These are phyloP conservation scores for Ascochyta pisi DNA, from an alignment of 2,329 filamentous ascomycete species.

Conservation along the genomic window DNA sequence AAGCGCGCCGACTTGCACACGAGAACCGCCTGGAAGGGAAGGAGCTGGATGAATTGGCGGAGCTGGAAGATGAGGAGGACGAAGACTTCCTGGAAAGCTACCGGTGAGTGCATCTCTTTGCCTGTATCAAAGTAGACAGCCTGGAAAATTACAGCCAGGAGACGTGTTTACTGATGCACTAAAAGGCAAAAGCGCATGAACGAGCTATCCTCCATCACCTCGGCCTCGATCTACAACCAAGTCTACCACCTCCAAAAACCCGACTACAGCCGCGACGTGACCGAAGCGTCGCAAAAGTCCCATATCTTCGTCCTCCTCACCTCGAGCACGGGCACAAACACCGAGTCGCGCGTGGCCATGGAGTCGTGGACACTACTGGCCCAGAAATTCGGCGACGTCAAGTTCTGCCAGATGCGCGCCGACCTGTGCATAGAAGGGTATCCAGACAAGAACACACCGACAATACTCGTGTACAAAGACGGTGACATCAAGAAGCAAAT, in stretches of 20 bases:
- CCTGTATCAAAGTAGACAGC: too few species aligned
- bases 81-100: slow-evolving; percentile 90
- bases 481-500: slow-evolving; percentile 91
- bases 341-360: slow-evolving; percentile 81
- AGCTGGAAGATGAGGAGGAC: slow-evolving; percentile 94
- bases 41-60: slow-evolving; percentile 90
- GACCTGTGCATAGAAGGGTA: slow-evolving; percentile 96
- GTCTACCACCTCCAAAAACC: slow-evolving; percentile 95
- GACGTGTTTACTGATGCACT: not conserved
- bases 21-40: slow-evolving; percentile 95
- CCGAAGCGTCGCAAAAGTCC: slow-evolving; percentile 78
- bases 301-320: slow-evolving; percentile 80
- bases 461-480: slow-evolving; percentile 89
- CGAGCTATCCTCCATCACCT: slow-evolving; percentile 77
- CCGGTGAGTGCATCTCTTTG: slow-evolving; percentile 53
- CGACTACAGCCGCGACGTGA: slow-evolving; percentile 90
- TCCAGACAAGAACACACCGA: slow-evolving; percentile 92
- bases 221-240: slow-evolving; percentile 81
- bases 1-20: slow-evolving; percentile 82
- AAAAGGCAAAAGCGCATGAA: slow-evolving; percentile 77
- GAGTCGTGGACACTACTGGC: slow-evolving; percentile 89
- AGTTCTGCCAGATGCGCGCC: slow-evolving; percentile 95
- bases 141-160: too few species aligned
- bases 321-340: slow-evolving; percentile 77
- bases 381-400: slow-evolving; percentile 86